Evolutionary conservation across 257 asterid genomes (phyloP).

Genomic region (Jaltomata sinuosa): DNA sequence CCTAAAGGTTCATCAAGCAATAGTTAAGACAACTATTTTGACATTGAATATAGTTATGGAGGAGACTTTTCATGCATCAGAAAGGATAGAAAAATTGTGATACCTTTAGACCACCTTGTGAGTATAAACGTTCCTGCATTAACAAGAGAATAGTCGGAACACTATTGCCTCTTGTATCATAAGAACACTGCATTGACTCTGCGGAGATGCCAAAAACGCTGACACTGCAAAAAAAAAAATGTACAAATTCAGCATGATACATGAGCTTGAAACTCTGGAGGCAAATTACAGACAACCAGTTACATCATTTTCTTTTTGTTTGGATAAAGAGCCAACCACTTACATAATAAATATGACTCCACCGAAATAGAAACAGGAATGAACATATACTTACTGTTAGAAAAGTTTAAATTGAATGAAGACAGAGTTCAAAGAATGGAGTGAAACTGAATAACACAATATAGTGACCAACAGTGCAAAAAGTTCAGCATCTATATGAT

Average conservation of each 20-base stretch:
- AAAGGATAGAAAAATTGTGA: background rate
- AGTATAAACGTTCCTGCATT: constrained; percentile 77
- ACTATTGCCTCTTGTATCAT: constrained; percentile 81
- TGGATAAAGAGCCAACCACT: background rate
- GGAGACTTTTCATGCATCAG: too few species aligned
- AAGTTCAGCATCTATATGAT: background rate
- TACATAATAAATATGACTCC: background rate
- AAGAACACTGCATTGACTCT: constrained; percentile 96
- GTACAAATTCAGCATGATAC: constrained; percentile 1
- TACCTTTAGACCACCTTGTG: constrained; percentile 91
- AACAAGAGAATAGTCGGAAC: constrained; percentile 84
- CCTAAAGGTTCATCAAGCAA: constrained; percentile 31
- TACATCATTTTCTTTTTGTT: background rate
- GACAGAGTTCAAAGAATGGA: background rate
- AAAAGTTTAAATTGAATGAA: background rate
- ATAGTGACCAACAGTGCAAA: background rate
- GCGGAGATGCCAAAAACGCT: constrained; percentile 97
- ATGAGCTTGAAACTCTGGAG: background rate
- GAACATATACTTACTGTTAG: background rate
- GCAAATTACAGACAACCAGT: background rate
- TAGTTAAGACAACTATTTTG: background rate
- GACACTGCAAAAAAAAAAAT: constrained; percentile 33
- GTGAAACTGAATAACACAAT: background rate
- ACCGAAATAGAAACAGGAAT: background rate
- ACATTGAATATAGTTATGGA: background rate